Percentiles rank a stretch among this genome's conserved stretches.
Evolutionary conservation across 2,329 filamentous ascomycete species (phyloP).

Genomic region (Colletotrichum theobromicola): DNA sequence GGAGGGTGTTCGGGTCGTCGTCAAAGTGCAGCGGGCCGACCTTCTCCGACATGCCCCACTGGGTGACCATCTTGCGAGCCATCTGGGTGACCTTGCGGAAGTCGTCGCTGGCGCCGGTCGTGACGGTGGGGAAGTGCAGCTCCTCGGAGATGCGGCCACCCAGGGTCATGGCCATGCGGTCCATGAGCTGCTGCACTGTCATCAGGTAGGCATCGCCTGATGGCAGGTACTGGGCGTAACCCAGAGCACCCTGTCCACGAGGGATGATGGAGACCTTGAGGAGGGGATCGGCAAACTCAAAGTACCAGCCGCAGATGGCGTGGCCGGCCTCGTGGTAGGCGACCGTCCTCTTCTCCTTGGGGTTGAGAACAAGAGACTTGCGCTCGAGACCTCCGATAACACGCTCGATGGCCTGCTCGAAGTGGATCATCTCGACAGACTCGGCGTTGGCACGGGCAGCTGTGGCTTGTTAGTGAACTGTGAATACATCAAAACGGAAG

Average conservation of each 20-base stretch:
- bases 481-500: not conserved
- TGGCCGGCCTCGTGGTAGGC: slow-evolving; percentile 99
- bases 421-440: slow-evolving; percentile 85
- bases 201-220: slow-evolving; percentile 91
- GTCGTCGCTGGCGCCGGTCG: slow-evolving; percentile 92
- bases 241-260: slow-evolving; percentile 88
- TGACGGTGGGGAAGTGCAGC: slow-evolving; percentile 95
- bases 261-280: slow-evolving; percentile 99
- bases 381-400: slow-evolving; percentile 96
- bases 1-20: slow-evolving; percentile 78
- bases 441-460: slow-evolving; percentile 84
- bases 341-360: slow-evolving; percentile 93
- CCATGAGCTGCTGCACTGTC: slow-evolving; percentile 95
- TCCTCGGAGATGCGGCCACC: slow-evolving; percentile 96
- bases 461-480: slow-evolving; percentile 51
- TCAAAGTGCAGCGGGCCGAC: slow-evolving; percentile 93
- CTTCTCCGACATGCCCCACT: slow-evolving; percentile 97
- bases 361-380: slow-evolving; percentile 92
- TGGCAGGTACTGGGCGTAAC: slow-evolving; percentile 97
- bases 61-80: slow-evolving; percentile 98
- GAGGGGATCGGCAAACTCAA: slow-evolving; percentile 93
- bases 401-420: slow-evolving; percentile 97
- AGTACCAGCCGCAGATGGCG: slow-evolving; percentile 98
- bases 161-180: slow-evolving; percentile 99
- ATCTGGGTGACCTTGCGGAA: slow-evolving; percentile 98